Conservation (phyloP, 2,329 filamentous ascomycete species). For the Colletotrichum acutatum region DNA sequence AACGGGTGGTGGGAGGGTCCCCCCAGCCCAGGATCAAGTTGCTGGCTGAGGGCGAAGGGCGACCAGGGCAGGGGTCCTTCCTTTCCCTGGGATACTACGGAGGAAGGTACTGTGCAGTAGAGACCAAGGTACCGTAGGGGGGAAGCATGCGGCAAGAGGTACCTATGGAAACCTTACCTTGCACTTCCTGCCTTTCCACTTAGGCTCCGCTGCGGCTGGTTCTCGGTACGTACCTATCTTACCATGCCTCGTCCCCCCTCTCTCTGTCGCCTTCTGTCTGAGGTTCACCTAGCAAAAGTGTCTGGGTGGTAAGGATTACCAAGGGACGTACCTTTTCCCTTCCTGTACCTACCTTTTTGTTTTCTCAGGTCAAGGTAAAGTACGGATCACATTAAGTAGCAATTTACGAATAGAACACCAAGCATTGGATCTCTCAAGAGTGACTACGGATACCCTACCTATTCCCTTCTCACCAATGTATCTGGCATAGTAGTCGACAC, state of each 20-base stretch:
- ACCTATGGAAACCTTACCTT: not conserved
- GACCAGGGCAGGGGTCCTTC: conserved; percentile 32
- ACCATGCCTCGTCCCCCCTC: not conserved
- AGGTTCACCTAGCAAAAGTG: not conserved
- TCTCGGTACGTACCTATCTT: not conserved
- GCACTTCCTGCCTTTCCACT: not conserved
- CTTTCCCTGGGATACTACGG: conserved; percentile 13
- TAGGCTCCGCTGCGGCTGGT: too few species aligned
- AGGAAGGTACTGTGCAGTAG: not conserved
- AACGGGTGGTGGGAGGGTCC: conserved; percentile 24
- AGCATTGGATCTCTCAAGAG: not conserved
- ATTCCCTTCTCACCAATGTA: not conserved
- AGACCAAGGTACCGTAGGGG: not conserved
- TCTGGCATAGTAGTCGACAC: not conserved
- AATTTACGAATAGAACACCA: not conserved
- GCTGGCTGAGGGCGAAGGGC: conserved; percentile 23
- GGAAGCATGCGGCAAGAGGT: not conserved
- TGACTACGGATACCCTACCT: not conserved
- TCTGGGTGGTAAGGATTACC: not conserved
- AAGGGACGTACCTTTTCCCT: not conserved
- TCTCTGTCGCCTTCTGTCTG: conserved; percentile 1
- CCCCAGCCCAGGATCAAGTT: conserved; percentile 11
- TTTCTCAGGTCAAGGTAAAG: too few species aligned
- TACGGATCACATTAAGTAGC: not conserved
- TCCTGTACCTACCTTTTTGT: not conserved